Evolutionary conservation across 345 rosid genomes (phyloP), one percentile per base, ranked within the genome.

Genomic region (Rhodomyrtus tomentosa): DNA sequence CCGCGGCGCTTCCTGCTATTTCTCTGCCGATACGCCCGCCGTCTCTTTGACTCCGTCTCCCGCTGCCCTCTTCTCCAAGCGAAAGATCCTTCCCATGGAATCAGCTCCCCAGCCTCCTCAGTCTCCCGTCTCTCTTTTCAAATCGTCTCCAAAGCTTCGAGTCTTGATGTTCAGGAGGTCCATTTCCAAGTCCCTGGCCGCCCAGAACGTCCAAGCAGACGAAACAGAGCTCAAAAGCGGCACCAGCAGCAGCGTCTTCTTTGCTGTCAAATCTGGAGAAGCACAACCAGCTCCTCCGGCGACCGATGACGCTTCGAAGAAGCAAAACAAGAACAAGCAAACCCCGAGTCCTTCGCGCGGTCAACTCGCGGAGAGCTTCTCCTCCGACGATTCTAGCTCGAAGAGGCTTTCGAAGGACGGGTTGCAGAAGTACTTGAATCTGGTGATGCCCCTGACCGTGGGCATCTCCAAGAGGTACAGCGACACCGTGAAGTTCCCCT

Each of bases 381-480:
- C 10, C 24, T 68, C 79, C 36, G 38, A 27, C 27, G 58, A 22
- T 9, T 80, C 83, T 7, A 62, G 20, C 15, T 85, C 84, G 45
- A 85, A 42, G 84, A 22, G 87, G 38, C 74, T 85, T 58, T 82
- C 84, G 10, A 85, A 72, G 84, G 87, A 85, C 25, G 87, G 81
- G 32, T 10, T 85, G 50, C 81, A 82, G 82, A 85, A 50, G 82
- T 85, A 85, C 84, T 22, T 85, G 74, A 86, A 83, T 52, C 52
- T 81, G 80, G 80, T 80, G 80, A 86, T 50, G 83, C 68, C 85
- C 5, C 80, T 53, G 16, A 74, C 92, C 5, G 92, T 85, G 81
- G 94, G 74, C 85, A 85, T 82, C 49, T 81, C 93, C 5, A 92
- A 87, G 86, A 94, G 58, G 87, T 85, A 86, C 48, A 49, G 42